Base-by-base conservation (phyloP, 2,329 filamentous ascomycete genomes). In the Colletotrichum musicola region DNA sequence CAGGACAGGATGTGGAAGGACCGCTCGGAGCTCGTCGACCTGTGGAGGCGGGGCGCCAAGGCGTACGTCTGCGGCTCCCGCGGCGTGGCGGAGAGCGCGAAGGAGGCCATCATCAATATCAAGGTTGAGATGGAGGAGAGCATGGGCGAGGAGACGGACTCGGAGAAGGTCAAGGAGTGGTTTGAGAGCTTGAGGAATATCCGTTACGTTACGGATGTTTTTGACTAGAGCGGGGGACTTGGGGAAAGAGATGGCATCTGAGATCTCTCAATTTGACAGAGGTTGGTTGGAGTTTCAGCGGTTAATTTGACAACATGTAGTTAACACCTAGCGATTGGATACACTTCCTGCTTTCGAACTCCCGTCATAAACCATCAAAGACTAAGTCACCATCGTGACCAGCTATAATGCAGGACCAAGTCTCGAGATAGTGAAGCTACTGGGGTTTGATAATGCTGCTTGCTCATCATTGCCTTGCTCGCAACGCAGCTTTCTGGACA, bases 31-130 rank as follows among this genome's bases (percentile, higher is more conserved):
- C 70, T 82, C 14, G 64, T 71, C 25, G 70, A 62, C 18, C 71
- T 81, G 42, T 83, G 81, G 81, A 69, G 77, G 20, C 25, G 65
- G n/a, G 80, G 78, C 0, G 79, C 88, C 1, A 85, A 86, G 74
- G 79, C 90, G 3, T 92, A 87, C 74, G 87, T 92, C 0, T 92
- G 90, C 73, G 90, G 90, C 0, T 86, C 84, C 27, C 78, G 81
- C 4, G 76, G 74, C 5, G 76, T 86, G 3, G 83, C 80, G 2
- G 79, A 82, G 49, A 79, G 75, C 1, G 80, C 86, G 9, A 78
- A 80, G 64, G 77, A 79, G 58, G 72, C 71, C 7, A 65, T 78
- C 18, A 72, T 73, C 44, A 70, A 67, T 60, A 69, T 74, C 49
- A 71, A 68, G 68, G 50, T 64, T 16, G 72, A 74, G 69, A 68